Evolutionary conservation across 2,329 filamentous ascomycete genomes (phyloP).

Genomic region (Ophiobolus disseminans): DNA sequence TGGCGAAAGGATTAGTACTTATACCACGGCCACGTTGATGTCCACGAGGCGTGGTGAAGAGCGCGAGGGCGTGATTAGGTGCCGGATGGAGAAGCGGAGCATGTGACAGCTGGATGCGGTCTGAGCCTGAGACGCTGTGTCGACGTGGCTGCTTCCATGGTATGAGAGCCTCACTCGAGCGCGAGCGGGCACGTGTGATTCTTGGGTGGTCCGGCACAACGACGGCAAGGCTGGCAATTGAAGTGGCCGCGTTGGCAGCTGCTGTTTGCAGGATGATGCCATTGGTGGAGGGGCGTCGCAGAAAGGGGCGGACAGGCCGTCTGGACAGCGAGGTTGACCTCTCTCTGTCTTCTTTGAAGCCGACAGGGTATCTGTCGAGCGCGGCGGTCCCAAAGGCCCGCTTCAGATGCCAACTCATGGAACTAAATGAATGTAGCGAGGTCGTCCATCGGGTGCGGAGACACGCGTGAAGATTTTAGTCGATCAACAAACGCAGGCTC

Average conservation of each 20-base stretch:
- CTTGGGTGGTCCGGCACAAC: slow-evolving; percentile 1
- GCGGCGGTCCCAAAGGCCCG: slow-evolving; percentile 6
- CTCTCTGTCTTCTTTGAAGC: slow-evolving; percentile 7
- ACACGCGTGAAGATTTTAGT: slow-evolving; percentile 3
- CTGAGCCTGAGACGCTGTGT: slow-evolving; percentile 6
- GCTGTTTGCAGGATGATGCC: slow-evolving; percentile 3
- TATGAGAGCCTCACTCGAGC: slow-evolving; percentile 6
- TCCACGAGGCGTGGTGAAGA: slow-evolving; percentile 4
- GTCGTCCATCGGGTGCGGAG: slow-evolving; percentile 1
- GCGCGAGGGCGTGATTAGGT: slow-evolving; percentile 2
- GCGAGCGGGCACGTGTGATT: slow-evolving; percentile 5
- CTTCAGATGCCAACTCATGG: slow-evolving; percentile 9
- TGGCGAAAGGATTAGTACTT: neutral
- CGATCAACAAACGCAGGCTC: slow-evolving; percentile 1
- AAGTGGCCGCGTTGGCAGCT: neutral
- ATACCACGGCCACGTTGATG: slow-evolving; percentile 4
- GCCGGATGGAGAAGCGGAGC: neutral
- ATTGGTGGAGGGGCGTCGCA: slow-evolving; percentile 4
- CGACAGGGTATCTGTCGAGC: slow-evolving; percentile 4
- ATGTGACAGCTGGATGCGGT: too few species aligned
- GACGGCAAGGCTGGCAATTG: slow-evolving; percentile 3
- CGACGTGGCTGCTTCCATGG: slow-evolving; percentile 8
- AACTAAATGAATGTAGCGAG: neutral
- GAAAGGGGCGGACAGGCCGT: slow-evolving; percentile 4
- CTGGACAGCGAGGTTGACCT: slow-evolving; percentile 6